Evolutionary conservation across 495 filamentous ascomycete genomes (phyloP).

Genomic region (Podospora australis): DNA sequence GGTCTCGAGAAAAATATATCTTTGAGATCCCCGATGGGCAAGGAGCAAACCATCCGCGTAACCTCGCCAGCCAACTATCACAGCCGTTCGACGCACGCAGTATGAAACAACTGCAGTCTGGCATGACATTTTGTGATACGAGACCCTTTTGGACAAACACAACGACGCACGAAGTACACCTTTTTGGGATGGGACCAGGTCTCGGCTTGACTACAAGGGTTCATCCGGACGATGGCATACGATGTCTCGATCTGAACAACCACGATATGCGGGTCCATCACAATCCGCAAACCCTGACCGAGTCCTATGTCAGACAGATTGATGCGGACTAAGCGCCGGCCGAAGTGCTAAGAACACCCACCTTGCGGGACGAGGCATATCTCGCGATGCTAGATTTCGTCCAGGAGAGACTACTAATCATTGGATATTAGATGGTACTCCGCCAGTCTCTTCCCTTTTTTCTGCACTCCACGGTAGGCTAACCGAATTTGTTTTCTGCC

Average conservation of each 20-base stretch:
- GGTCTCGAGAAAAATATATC: neutral
- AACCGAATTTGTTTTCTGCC: too few relatives aligned
- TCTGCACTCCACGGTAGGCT: neutral
- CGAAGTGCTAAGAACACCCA: neutral
- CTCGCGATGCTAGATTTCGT: neutral
- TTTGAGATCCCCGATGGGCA: neutral
- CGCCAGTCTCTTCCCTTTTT: neutral
- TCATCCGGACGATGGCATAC: slow-evolving; percentile 24
- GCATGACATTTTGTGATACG: slow-evolving; percentile 10
- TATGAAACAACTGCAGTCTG: neutral
- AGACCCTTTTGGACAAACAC: too few relatives aligned
- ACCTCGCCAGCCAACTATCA: neutral
- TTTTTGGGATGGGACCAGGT: neutral
- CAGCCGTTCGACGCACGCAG: neutral
- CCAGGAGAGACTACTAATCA: neutral
- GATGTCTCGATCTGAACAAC: slow-evolving; percentile 24
- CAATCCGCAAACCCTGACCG: slow-evolving; percentile 1
- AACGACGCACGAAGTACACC: slow-evolving; percentile 6
- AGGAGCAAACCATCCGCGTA: neutral
- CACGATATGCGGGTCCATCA: slow-evolving; percentile 9
- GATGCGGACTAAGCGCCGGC: slow-evolving; percentile 1
- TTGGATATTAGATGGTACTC: neutral
- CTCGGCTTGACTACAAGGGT: slow-evolving; percentile 13
- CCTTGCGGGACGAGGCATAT: neutral
- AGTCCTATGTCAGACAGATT: slow-evolving; percentile 17